These are phyloP conservation scores for Pueraria montana DNA, from an alignment of 306 rosid genomes.

Conservation along the genomic window DNA sequence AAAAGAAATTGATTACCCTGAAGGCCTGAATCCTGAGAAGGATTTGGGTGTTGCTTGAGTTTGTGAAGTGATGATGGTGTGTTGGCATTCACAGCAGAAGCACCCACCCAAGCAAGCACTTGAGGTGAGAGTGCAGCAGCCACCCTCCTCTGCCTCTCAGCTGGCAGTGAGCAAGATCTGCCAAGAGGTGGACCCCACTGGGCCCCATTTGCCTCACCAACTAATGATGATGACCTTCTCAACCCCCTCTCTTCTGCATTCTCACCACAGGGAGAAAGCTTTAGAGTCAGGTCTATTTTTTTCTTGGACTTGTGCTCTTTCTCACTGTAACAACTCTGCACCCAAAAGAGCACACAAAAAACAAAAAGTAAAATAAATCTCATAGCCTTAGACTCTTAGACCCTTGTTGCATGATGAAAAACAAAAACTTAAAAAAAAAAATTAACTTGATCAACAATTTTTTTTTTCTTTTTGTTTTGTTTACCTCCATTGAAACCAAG, in stretches of 20 bases:
- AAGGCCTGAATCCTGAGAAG: not conserved
- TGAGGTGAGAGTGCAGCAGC: not conserved
- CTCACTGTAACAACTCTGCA: conserved; percentile 25
- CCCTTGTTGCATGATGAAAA: not conserved
- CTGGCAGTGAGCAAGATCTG: conserved; percentile 44
- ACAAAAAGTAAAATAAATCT: not conserved
- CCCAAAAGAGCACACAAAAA: not conserved
- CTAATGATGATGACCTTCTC: conserved; percentile 38
- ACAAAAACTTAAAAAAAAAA: not conserved
- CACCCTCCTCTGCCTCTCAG: conserved; percentile 28
- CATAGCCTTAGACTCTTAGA: not conserved
- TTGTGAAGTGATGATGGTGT: not conserved
- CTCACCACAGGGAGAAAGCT: conserved; percentile 43
- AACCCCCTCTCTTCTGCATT: conserved; percentile 41
- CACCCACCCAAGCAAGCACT: not conserved
- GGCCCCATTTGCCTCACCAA: conserved; percentile 28
- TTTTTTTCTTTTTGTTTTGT: not conserved
- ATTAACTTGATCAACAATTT: not conserved
- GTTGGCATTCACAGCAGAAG: conserved; percentile 22
- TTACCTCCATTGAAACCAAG: conserved; percentile 48
- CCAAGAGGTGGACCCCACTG: not conserved
- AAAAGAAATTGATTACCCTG: conserved; percentile 24
- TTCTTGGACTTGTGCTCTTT: conserved; percentile 1
- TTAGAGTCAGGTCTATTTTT: conserved; percentile 45
- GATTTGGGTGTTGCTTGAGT: not conserved